phyloP scores from a whole-genome alignment of 2,329 filamentous ascomycete genomes.

The Rugonectria rugulosa region DNA sequence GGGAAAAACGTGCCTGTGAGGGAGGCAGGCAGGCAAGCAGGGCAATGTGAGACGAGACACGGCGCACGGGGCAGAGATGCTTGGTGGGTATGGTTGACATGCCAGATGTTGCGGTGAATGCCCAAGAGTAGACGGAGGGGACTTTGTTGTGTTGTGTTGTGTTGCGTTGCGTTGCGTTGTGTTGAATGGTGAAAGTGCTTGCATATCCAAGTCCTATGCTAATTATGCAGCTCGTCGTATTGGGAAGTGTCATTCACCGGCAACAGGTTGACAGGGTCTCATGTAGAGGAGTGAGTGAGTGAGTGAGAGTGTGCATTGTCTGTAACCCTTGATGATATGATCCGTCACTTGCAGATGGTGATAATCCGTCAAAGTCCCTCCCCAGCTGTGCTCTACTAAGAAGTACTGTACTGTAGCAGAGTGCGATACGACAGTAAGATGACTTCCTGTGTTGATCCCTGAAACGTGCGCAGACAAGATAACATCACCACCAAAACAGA shows the following conservation, averaged over 20 bases:
- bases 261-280: too few species aligned
- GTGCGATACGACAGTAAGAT: too few species aligned
- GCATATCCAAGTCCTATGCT: conserved; percentile 2
- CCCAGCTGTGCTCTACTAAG: too few species aligned
- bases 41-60: too few species aligned
- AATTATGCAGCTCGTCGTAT: neutral
- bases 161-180: neutral
- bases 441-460: too few species aligned
- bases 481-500: neutral
- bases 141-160: neutral
- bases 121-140: neutral
- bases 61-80: too few species aligned
- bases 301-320: too few species aligned
- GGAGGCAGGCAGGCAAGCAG: neutral
- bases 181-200: conserved; percentile 18
- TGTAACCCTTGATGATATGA: too few species aligned
- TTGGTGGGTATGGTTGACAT: too few species aligned
- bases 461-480: neutral
- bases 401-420: too few species aligned
- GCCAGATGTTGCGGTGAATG: neutral
- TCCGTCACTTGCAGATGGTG: neutral
- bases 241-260: neutral
- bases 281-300: too few species aligned
- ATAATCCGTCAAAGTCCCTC: too few species aligned
- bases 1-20: neutral